Base-by-base conservation (phyloP, 352 stramenopile genomes). In the Blastocystis sp. region DNA sequence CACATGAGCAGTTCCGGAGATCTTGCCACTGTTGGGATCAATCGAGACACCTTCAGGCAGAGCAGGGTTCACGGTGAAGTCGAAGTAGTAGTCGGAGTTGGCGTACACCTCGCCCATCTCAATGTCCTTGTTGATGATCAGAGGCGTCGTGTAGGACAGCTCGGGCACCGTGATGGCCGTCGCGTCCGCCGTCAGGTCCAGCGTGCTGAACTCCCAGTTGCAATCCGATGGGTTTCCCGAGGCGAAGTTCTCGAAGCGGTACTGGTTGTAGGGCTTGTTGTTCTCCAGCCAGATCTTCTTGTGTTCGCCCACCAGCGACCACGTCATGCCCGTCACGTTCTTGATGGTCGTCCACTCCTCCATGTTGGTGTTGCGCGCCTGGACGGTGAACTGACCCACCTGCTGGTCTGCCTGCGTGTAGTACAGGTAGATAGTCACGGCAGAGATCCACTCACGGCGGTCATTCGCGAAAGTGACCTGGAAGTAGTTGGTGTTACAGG, bases 241-340 rank as follows among this genome's bases (percentile, higher is more conserved):
- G 17, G 14, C 21, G 52, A 77, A 77, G 43, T 77, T 3, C 40
- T 77, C 66, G 60, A 77, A 77, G 10, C 45, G 38, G 5, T 53
- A 77, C 19, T 77, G 38, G 14, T 77, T 53, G 43, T 77, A 77
- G 4, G 66, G 14, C 43, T 61, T 59, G 52, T 77, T 77, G 66
- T 77, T 77, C 21, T 77, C 23, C 2, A 59, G 40, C 19, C 60
- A 77, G 40, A 77, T 77, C n/a, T 19, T 28, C n/a, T 41, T 34
- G 19, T 53, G 53, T 45, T 77, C 38, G 28, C n/a, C 66, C n/a
- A 2, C 0, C 43, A n/a, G 38, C 9, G 66, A 77, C 5, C 45
- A 77, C 0, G 66, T 77, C 14, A 77, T 4, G 0, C 66, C 66
- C 0, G 66, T 61, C 4, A 77, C 66, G 0, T 2, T 41, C 28